Base-by-base conservation (phyloP, 371 early-diverging fungal genomes). In the Saksenaea oblongispora region DNA sequence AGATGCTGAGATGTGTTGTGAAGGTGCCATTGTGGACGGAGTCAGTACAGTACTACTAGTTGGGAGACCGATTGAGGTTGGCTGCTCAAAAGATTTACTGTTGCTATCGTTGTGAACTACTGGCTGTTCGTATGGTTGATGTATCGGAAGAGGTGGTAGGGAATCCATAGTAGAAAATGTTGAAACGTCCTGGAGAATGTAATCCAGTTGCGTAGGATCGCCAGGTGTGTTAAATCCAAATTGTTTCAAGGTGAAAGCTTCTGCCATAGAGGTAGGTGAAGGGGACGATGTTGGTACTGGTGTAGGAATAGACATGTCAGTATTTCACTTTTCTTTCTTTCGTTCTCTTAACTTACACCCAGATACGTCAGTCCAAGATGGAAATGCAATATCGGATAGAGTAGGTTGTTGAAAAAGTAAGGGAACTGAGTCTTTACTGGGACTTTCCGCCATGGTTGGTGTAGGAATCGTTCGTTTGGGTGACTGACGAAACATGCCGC, bases 221-320 rank as follows among this genome's bases (percentile, higher is more conserved):
- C 65, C 70, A 7, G 70, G 57, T 11, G 70, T 71, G 59, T 67
- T 68, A 22, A 80, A 73, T 24, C 78, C 79, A 58, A 81, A 81
- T 31, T 81, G 82, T 41, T 74, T 72, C 34, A 81, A 41, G 51
- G 74, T 75, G 24, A 81, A 81, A 9, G 75, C 79, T 61, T 80
- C 81, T 10, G 67, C 61, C 63, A 65, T 70, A 26, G 64, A 67
- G 14, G 73, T 70, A 18, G 73, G 73, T 39, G 69, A 69, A 34
- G 70, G 63, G 0, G 66, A 62, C 1, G 73, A 66, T 22, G 51
- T 18, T 22, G 51, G 7, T 47, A 47, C 51, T 47, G 22, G 0
- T 7, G 11, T 14, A 17, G 7, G 22, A 5, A 47, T 31, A 31
- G 31, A 11, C 5, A n/a, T 0, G 27, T 47, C 1, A 47, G 18